These are phyloP conservation scores for Curvularia sp. DNA, from an alignment of 2,329 filamentous ascomycete species.

Conservation along the genomic window DNA sequence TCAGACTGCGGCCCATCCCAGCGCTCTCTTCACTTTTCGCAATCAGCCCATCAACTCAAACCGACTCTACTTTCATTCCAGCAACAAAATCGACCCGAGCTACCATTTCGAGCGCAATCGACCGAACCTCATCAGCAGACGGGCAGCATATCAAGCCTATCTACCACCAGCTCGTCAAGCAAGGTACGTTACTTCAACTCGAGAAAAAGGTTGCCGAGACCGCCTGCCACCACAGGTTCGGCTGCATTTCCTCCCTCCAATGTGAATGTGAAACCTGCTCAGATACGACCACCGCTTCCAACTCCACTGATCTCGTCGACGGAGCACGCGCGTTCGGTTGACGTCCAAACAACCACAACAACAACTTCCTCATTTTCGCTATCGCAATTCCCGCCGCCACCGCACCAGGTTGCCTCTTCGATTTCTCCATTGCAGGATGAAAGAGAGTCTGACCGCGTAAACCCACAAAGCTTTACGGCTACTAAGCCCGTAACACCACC, in stretches of 20 bases:
- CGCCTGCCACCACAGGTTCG: conserved; percentile 27
- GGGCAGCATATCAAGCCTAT: conserved; percentile 27
- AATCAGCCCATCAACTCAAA: conserved; percentile 40
- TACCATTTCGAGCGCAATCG: conserved; percentile 38
- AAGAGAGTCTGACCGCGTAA: conserved; percentile 28
- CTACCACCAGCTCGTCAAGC: conserved; percentile 18
- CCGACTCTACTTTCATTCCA: conserved; percentile 28
- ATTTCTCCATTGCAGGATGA: conserved; percentile 34
- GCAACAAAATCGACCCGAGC: conserved; percentile 26
- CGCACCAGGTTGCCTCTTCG: conserved; percentile 30
- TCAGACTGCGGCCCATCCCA: conserved; percentile 23
- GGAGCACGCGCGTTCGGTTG: conserved; percentile 31
- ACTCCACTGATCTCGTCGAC: conserved; percentile 31
- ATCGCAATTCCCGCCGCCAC: conserved; percentile 48
- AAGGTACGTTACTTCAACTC: conserved; percentile 45
- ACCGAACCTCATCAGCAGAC: conserved; percentile 34
- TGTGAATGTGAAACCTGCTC: conserved; percentile 29
- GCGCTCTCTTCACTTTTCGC: conserved; percentile 39
- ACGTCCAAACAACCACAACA: conserved; percentile 24
- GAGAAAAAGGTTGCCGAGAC: conserved; percentile 48
- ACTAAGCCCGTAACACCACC: conserved; percentile 46
- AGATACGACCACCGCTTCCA: conserved; percentile 27
- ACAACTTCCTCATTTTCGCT: conserved; percentile 41
- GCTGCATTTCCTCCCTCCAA: conserved; percentile 16
- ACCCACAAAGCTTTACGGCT: conserved; percentile 34